Percentiles rank a stretch among this genome's conserved stretches.
Evolutionary conservation across 83 land plant species (phyloP).

Genomic region (Isoetes engelmannii): DNA sequence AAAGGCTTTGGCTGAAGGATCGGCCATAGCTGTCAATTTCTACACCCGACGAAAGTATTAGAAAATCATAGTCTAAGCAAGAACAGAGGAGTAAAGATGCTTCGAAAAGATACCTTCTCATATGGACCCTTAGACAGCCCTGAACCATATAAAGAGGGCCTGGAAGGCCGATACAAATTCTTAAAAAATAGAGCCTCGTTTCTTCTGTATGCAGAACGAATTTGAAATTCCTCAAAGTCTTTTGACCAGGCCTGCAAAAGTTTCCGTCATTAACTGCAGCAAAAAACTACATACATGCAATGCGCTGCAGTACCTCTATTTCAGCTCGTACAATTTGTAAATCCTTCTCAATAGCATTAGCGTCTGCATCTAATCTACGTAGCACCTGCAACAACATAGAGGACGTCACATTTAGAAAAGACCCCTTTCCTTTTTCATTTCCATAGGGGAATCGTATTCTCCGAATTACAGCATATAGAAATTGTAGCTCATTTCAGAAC

Average conservation of each 20-base stretch:
- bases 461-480: too few species aligned
- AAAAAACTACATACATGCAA: not conserved
- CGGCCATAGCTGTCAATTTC: constrained; percentile 28
- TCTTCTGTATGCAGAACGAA: constrained; percentile 33
- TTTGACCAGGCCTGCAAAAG: constrained; percentile 34
- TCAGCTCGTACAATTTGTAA: constrained; percentile 33
- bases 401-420: too few species aligned
- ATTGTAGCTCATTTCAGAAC: too few species aligned
- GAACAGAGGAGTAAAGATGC: not conserved
- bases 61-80: not conserved
- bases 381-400: constrained; percentile 27
- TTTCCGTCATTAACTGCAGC: not conserved
- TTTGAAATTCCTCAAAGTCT: constrained; percentile 38
- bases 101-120: constrained; percentile 9
- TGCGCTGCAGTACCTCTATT: constrained; percentile 24
- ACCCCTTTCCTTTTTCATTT: too few species aligned
- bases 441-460: too few species aligned
- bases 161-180: constrained; percentile 40
- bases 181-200: constrained; percentile 50
- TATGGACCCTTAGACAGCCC: constrained; percentile 11
- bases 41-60: constrained; percentile 13
- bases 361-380: constrained; percentile 31
- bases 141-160: constrained; percentile 13
- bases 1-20: constrained; percentile 22
- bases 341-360: constrained; percentile 33